Conservation (phyloP, 352 stramenopile genomes). For the Blastocystis sp. region DNA sequence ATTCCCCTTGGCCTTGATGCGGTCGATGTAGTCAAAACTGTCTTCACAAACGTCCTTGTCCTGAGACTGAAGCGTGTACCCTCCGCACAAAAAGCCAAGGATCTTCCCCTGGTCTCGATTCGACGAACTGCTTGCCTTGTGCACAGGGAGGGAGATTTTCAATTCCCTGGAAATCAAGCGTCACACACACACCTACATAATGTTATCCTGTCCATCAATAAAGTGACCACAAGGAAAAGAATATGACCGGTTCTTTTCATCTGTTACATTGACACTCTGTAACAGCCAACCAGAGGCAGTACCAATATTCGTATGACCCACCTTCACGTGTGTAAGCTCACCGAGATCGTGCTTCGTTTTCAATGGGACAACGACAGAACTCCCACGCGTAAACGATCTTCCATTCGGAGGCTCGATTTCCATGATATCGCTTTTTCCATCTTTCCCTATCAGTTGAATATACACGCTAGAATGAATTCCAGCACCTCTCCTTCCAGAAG, state of each 20-base stretch:
- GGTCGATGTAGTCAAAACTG: slow-evolving; percentile 42
- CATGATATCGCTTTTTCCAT: slow-evolving; percentile 43
- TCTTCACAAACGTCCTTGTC: slow-evolving; percentile 56
- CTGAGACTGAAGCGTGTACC: slow-evolving; percentile 38
- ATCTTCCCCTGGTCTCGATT: slow-evolving; percentile 39
- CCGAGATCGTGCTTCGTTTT: slow-evolving; percentile 34
- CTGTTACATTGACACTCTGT: slow-evolving; percentile 6
- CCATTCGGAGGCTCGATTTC: slow-evolving; percentile 40
- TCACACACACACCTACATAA: background rate
- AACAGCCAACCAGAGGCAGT: slow-evolving; percentile 40
- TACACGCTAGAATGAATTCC: slow-evolving; percentile 59
- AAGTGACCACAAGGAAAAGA: slow-evolving; percentile 47
- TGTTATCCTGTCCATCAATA: slow-evolving; percentile 43
- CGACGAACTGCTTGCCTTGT: background rate
- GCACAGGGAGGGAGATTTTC: slow-evolving; percentile 36
- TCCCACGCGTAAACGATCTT: slow-evolving; percentile 7
- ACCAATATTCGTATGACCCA: slow-evolving; percentile 51
- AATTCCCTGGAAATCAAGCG: background rate
- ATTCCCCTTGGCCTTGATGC: slow-evolving; percentile 43
- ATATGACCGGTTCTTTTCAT: slow-evolving; percentile 29
- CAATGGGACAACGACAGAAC: slow-evolving; percentile 32
- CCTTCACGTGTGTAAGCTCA: slow-evolving; percentile 19
- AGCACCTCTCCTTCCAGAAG: slow-evolving; percentile 25
- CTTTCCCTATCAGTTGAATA: slow-evolving; percentile 49
- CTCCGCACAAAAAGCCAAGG: slow-evolving; percentile 42